phyloP scores from a whole-genome alignment of 116 monocot genomes.

The Cymodocea nodosa region DNA sequence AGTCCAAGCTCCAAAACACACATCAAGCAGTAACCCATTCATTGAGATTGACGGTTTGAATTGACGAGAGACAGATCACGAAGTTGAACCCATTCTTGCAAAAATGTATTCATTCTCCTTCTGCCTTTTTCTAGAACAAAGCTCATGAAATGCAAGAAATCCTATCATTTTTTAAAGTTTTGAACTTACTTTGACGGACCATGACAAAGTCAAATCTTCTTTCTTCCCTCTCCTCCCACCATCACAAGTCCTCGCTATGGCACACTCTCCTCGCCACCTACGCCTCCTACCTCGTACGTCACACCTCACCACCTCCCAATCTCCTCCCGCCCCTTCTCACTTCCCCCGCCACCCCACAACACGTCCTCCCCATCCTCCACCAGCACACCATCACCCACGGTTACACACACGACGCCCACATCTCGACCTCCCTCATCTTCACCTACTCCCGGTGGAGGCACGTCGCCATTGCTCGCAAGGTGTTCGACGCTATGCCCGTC shows the following conservation, averaged over 20 bases:
- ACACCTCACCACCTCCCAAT: conserved; percentile 2
- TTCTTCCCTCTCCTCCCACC: neutral
- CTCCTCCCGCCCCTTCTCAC: conserved; percentile 31
- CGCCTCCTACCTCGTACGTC: neutral
- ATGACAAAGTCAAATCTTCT: neutral
- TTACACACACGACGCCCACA: conserved; percentile 18
- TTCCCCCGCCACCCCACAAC: conserved; percentile 11
- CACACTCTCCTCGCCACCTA: conserved; percentile 2
- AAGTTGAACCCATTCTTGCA: too few relatives aligned
- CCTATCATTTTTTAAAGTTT: too few relatives aligned
- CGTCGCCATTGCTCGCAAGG: conserved; percentile 14
- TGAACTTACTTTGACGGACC: neutral
- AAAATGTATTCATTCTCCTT: too few relatives aligned
- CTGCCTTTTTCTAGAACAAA: too few relatives aligned
- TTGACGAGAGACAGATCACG: too few relatives aligned
- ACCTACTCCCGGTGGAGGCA: conserved; percentile 21
- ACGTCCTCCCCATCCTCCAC: conserved; percentile 31
- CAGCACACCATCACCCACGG: conserved; percentile 28
- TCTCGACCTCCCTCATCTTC: conserved; percentile 51
- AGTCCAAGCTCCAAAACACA: too few relatives aligned
- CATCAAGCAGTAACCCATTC: too few relatives aligned
- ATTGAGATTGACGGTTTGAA: too few relatives aligned
- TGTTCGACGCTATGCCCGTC: conserved; percentile 52
- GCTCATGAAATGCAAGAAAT: too few relatives aligned
- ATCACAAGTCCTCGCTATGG: neutral